Conservation (phyloP, 1,139 yeast species). For the Sugiyamaella xylanicola region DNA sequence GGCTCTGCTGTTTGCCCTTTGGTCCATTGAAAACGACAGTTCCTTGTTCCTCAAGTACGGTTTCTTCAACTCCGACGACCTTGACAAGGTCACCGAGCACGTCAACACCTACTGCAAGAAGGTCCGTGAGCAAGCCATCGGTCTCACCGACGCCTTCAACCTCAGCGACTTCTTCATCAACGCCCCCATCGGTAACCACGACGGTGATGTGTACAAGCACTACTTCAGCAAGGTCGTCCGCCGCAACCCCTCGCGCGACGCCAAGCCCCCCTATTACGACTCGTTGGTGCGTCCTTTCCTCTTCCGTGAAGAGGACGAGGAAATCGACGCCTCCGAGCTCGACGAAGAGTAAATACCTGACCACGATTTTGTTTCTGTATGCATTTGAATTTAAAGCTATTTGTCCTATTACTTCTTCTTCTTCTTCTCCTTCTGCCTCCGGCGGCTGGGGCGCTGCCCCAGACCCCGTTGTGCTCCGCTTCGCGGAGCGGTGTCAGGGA, state of each 20-base stretch:
- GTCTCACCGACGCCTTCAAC: conserved; percentile 87
- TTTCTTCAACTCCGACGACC: conserved; percentile 48
- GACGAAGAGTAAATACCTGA: background rate
- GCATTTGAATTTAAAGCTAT: background rate
- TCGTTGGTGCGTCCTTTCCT: conserved; percentile 46
- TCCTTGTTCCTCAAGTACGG: conserved; percentile 72
- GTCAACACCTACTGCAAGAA: conserved; percentile 43
- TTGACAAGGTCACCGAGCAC: conserved; percentile 40
- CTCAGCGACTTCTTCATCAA: conserved; percentile 82
- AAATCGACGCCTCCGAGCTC: background rate
- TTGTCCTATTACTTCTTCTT: background rate
- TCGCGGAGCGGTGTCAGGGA: background rate
- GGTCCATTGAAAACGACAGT: conserved; percentile 73
- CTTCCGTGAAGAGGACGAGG: conserved; percentile 36
- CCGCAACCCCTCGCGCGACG: conserved; percentile 41
- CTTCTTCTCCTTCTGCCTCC: background rate
- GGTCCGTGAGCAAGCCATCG: conserved; percentile 69
- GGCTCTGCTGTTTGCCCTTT: conserved; percentile 64
- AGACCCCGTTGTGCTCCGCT: background rate
- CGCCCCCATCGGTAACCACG: conserved; percentile 79
- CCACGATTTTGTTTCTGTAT: background rate
- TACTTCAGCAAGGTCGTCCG: conserved; percentile 51
- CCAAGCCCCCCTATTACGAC: conserved; percentile 47
- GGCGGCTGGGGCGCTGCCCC: conserved; percentile 3
- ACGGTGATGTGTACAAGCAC: conserved; percentile 85